Evolutionary conservation across 2,329 filamentous ascomycete species (phyloP), one percentile per base, ranked within the genome.

Genomic region (Aureobasidium pullulans): DNA sequence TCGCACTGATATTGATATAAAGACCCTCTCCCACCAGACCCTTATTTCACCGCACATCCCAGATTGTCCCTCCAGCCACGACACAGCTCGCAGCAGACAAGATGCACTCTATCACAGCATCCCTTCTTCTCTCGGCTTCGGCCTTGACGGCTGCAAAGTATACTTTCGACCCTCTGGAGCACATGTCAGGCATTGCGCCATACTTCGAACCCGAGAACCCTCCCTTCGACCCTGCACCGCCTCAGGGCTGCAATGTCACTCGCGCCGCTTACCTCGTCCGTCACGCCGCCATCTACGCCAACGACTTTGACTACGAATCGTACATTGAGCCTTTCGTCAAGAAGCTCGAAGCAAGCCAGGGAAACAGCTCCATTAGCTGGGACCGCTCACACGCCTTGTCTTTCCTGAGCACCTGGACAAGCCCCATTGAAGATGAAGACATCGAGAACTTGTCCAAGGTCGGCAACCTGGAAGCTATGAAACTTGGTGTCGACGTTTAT

Each of bases 281-380:
- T 10, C 78, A 80, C 66, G 77, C 77, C 1, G 77, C 78, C 37
- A 80, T 81, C 62, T 79, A 77, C 61, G 76, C 76, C 39, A 81
- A 81, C 60, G 76, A 79, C 60, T 80, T 79, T 65, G 78, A 80
- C 62, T 80, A 76, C 63, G 78, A 80, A 64, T 68, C 71, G 36
- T 80, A 79, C 66, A 76, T 81, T 31, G 75, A 78, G 64, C 77
- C 78, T 0, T 80, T 81, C 64, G 73, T 76, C 4, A 66, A 77
- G 61, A 88, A 88, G 71, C 71, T 86, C 44, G 71, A 76, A 60
- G 59, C 59, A n/a, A 56, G 48, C 28, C 59, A 57, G 6, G 48
- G 31, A 2, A 86, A 86, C 66, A 79, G 78, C 42, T 81, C 79
- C 0, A 77, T 80, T 44, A 76, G 85, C 62, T 87, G 84, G 84